phyloP scores from a whole-genome alignment of 2,329 filamentous ascomycete species.

The Apiospora aurea region DNA sequence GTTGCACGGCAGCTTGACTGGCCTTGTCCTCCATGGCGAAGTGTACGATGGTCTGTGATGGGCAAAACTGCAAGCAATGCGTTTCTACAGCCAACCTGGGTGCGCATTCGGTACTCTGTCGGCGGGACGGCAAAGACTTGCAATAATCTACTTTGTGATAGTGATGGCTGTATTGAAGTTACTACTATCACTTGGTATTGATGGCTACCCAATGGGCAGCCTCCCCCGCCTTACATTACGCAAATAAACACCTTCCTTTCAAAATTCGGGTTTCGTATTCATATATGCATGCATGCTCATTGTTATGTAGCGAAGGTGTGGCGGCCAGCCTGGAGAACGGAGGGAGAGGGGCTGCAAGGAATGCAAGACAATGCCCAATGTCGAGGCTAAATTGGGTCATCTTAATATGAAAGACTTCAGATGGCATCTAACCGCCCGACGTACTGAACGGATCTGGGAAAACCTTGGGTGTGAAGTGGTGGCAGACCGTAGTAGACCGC shows the following conservation, averaged over 20 bases:
- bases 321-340: not conserved
- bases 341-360: not conserved
- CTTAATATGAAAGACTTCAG: conserved; percentile 10
- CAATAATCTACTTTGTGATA: not conserved
- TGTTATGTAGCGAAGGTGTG: not conserved
- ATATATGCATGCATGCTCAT: not conserved
- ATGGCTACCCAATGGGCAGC: not conserved
- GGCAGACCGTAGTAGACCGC: too few relatives aligned
- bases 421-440: conserved; percentile 4
- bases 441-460: not conserved
- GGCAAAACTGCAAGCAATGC: not conserved
- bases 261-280: not conserved
- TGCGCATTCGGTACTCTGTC: not conserved
- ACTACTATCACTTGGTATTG: too few relatives aligned
- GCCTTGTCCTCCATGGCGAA: not conserved
- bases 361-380: not conserved
- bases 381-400: not conserved
- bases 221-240: not conserved
- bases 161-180: not conserved
- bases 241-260: not conserved
- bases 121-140: not conserved
- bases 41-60: not conserved
- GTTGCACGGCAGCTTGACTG: conserved; percentile 19
- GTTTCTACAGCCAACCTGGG: not conserved
- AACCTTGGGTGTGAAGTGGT: not conserved